Percentiles rank a stretch among this genome's conserved stretches.
phyloP scores from a whole-genome alignment of 2,329 filamentous ascomycete genomes.

The Grosmannia clavigera region DNA sequence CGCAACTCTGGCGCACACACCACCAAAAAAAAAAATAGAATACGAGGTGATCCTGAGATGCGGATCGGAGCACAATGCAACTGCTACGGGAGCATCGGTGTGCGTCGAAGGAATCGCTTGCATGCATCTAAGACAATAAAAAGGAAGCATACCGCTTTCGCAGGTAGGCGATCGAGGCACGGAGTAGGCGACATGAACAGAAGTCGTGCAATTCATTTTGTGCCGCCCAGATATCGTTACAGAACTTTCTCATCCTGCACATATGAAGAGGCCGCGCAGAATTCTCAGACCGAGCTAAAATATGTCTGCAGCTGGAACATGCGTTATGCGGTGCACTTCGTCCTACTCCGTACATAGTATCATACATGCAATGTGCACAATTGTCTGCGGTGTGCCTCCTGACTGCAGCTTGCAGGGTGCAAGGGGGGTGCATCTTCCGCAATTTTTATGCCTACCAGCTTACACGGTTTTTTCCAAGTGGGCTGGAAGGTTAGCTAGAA shows the following conservation, averaged over 20 bases:
- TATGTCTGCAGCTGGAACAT: neutral
- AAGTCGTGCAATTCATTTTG: neutral
- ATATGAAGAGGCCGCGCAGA: neutral
- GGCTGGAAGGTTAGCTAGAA: neutral
- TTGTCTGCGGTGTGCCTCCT: neutral
- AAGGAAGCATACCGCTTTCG: neutral
- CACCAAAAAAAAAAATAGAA: neutral
- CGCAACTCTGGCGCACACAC: neutral
- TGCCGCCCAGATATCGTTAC: neutral
- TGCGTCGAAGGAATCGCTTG: neutral
- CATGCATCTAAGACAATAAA: neutral
- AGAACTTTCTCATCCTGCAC: neutral
- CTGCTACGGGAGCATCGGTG: neutral
- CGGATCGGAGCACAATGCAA: neutral
- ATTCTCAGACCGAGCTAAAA: no score
- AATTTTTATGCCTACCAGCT: neutral
- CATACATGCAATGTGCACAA: neutral
- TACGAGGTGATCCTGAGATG: neutral
- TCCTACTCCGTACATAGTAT: no score
- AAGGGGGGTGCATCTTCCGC: neutral
- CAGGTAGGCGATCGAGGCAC: neutral
- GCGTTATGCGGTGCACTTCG: neutral
- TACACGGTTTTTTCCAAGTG: neutral
- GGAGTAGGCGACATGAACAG: neutral
- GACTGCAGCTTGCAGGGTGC: neutral